Evolutionary conservation across 2,329 filamentous ascomycete genomes (phyloP).

Genomic region (Sclerotinia glacialis): DNA sequence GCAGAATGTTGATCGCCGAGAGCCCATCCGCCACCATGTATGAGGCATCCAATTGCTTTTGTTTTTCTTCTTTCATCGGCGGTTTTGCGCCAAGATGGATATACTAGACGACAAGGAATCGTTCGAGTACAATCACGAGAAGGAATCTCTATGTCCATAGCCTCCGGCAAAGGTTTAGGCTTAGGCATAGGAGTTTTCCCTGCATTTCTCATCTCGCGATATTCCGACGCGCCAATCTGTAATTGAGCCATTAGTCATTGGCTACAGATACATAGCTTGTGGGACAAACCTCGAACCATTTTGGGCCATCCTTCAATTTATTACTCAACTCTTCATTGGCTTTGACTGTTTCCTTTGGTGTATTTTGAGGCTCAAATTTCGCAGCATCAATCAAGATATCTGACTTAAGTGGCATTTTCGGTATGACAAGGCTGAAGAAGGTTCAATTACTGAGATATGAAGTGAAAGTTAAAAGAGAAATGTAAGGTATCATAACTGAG

Average conservation of each 20-base stretch:
- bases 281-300: conserved; percentile 51
- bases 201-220: conserved; percentile 52
- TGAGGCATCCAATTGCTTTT: conserved; percentile 51
- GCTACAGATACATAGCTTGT: not conserved
- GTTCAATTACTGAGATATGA: no score
- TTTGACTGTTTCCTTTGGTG: conserved; percentile 43
- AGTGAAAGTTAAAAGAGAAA: conserved; percentile 13
- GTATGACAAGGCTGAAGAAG: not conserved
- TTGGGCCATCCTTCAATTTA: conserved; percentile 41
- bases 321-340: conserved; percentile 44
- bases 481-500: conserved; percentile 51
- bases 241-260: not conserved
- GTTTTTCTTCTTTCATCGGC: conserved; percentile 50
- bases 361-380: conserved; percentile 45
- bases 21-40: conserved; percentile 48
- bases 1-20: conserved; percentile 36
- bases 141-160: conserved; percentile 48
- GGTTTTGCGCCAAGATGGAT: conserved; percentile 28
- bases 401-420: conserved; percentile 39
- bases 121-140: conserved; percentile 50
- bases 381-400: conserved; percentile 44
- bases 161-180: conserved; percentile 47
- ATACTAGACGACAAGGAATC: conserved; percentile 48
- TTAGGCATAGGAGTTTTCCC: conserved; percentile 52
- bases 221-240: conserved; percentile 53